Percentiles rank a stretch among this genome's conserved stretches.
phyloP scores from a whole-genome alignment of 2,329 filamentous ascomycete genomes.

The Aureobasidium sp. region DNA sequence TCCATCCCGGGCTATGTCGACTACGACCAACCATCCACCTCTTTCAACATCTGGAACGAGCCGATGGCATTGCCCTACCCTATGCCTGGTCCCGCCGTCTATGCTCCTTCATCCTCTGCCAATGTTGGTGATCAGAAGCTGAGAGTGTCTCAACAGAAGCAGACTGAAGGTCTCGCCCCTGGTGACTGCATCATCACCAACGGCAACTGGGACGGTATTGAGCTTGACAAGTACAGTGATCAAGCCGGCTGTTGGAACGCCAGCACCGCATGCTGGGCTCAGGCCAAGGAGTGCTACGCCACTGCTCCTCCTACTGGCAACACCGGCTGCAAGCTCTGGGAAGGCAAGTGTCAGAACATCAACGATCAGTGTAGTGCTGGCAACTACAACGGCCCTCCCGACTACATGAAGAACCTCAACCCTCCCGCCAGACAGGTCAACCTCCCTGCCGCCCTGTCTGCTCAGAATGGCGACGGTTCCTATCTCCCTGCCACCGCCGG shows the following conservation, averaged over 20 bases:
- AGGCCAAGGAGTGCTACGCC: conserved; percentile 54
- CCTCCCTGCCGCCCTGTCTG: conserved; percentile 2
- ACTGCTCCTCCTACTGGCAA: conserved; percentile 53
- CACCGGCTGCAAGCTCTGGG: conserved; percentile 55
- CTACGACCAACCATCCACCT: conserved; percentile 48
- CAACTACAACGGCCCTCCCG: conserved; percentile 44
- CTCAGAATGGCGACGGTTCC: conserved; percentile 8
- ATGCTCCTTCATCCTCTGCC: conserved; percentile 34
- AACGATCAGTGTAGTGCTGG: conserved; percentile 35
- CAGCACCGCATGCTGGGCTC: conserved; percentile 42
- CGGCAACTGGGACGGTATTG: conserved; percentile 64
- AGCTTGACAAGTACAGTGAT: conserved; percentile 51
- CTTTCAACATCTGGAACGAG: conserved; percentile 57
- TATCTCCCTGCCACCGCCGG: neutral
- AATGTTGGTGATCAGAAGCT: conserved; percentile 17
- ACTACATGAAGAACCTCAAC: conserved; percentile 34
- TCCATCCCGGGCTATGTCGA: conserved; percentile 61
- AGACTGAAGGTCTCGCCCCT: conserved; percentile 49
- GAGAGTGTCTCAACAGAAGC: conserved; percentile 17
- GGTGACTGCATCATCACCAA: conserved; percentile 55
- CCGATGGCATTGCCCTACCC: conserved; percentile 49
- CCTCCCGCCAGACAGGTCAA: conserved; percentile 16
- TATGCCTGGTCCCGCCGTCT: conserved; percentile 53
- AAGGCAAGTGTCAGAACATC: conserved; percentile 51
- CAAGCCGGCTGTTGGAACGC: conserved; percentile 30